Evolutionary conservation across 1,284 basidiomycete genomes (phyloP).

Genomic region (Boletus subluridellus): DNA sequence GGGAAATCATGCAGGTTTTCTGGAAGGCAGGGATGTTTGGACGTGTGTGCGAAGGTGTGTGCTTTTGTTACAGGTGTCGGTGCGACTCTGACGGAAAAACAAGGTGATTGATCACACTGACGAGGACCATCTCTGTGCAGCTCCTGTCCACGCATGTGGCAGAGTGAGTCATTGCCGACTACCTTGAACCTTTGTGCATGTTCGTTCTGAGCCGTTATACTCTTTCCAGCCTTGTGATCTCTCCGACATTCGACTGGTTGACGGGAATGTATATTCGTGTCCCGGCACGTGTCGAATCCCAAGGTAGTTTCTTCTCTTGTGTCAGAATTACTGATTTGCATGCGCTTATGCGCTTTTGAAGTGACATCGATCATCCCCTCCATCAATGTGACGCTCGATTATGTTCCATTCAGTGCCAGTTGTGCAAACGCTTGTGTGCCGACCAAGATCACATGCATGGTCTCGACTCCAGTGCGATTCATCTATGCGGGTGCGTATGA

Average conservation of each 20-base stretch:
- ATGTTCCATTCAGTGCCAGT: constrained; percentile 51
- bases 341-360: constrained; percentile 4
- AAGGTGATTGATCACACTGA: constrained; percentile 46
- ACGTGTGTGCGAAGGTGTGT: constrained; percentile 48
- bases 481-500: constrained; percentile 55
- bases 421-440: constrained; percentile 54
- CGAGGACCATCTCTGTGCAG: constrained; percentile 51
- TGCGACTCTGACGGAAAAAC: not conserved
- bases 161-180: constrained; percentile 34
- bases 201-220: not conserved
- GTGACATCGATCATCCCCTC: constrained; percentile 43
- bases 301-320: constrained; percentile 33
- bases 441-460: constrained; percentile 52
- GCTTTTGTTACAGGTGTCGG: not conserved
- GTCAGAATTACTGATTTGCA: not conserved
- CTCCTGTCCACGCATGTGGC: constrained; percentile 53
- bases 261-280: constrained; percentile 41
- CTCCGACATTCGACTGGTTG: constrained; percentile 30
- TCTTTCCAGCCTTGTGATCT: constrained; percentile 46
- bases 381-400: constrained; percentile 53
- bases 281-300: constrained; percentile 42
- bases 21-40: constrained; percentile 46
- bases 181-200: not conserved
- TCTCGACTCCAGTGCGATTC: constrained; percentile 38
- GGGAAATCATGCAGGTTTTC: constrained; percentile 45